Evolutionary conservation across 306 rosid genomes (phyloP), one percentile per base, ranked within the genome.

Genomic region (Vicia sativa): DNA sequence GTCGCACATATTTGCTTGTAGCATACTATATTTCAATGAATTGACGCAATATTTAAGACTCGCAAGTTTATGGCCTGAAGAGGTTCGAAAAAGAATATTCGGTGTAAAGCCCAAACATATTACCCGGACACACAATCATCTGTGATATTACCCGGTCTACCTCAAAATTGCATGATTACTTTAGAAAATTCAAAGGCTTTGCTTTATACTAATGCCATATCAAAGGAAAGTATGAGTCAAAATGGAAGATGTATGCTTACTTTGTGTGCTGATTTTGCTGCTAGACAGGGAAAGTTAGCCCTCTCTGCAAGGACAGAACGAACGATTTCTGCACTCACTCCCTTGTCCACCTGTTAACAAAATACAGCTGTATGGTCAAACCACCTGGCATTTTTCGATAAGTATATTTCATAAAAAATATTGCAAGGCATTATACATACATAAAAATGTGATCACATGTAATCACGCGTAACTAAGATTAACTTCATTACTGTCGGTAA

Each of bases 291-390:
- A 42, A 73, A 80, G 52, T 86, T 87, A 49, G 96, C 91, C 49
- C 96, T 85, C 79, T 92, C 96, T 21, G 74, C 74, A 53, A 87
- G 96, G 55, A 89, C 65, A 8, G 98, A 86, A 65, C 87, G 96
- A 63, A 92, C 96, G 38, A 92, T 75, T 82, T 89, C 98, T 73
- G 88, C 54, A 74, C 60, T 86, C 68, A 86, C 81, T 64, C 85
- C 96, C 89, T 83, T 86, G 78, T 92, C 96, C 62, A 92, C 87
- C 98, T 92, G 84, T 81, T 71, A 72, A 52, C 62, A 58, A 68
- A 65, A 44, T 66, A 26, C 15, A 19, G 45, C 34, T n/a, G 45
- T 3, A 12, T 13, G 21, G 58, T 73, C 12, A 61, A 49, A 68
- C 41, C 72, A 54, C 25, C 35, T 9, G 8, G 35, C 13, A 50